Base-by-base conservation (phyloP, 805 yeast species). In the Nakazawaea pomicola region DNA sequence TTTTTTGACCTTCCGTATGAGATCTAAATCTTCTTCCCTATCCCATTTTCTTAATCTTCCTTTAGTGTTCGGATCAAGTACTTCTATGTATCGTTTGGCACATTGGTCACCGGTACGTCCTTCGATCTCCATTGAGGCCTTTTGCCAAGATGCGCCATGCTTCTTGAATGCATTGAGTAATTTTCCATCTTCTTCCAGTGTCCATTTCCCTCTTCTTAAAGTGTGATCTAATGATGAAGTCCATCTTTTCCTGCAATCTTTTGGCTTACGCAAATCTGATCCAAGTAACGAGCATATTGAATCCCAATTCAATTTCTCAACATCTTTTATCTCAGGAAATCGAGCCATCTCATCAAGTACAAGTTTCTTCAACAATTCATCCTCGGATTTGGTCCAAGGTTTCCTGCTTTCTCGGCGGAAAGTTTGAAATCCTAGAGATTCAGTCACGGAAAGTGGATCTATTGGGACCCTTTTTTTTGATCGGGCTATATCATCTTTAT, bases 51-150 rank as follows among this genome's bases (percentile, higher is more conserved):
- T 72, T 33, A 88, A 66, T 41, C 96, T 63, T 49, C 83, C 88
- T 45, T 78, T 78, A 8, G 89, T 83, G 20, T 67, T 70, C 5
- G 97, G 96, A 51, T 87, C 93, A 44, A 90, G 60, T 2, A 88
- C 96, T 54, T 90, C 97, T 12, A 81, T 78, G 57, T 86, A 90
- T 52, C 97, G 66, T 55, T 90, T 90, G 2, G 95, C 86, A 65
- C 98, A 90, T 64, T 90, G 97, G 59, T 89, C 96, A 54, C 89
- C 96, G 0, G 95, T 90, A 55, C 97, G 70, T 4, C 96, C 95
- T 3, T 77, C 75, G 10, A 90, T 83, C 40, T 75, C 80, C 38
- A 70, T 62, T 0, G 95, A 79, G 9, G 90, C 89, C 51, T 81
- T 81, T 47, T 84, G 85, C 97, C 97, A 90, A 23, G 80, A 74